Evolutionary conservation across 768 basidiomycete species (phyloP).

Genomic region (Tylopilus felleus): DNA sequence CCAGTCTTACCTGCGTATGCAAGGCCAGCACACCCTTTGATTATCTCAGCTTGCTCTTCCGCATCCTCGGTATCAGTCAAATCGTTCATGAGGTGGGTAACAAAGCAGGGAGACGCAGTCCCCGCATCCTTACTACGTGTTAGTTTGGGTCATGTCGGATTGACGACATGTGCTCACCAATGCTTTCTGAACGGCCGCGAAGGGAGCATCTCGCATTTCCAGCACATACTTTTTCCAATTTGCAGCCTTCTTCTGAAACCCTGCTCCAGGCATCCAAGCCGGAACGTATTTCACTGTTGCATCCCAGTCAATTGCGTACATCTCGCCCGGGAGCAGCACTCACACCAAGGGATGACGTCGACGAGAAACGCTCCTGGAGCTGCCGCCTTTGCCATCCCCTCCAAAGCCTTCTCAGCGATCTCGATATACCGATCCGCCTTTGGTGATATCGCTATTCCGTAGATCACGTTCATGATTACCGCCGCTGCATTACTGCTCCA

Average conservation of each 20-base stretch:
- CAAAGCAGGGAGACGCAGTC: constrained; percentile 32
- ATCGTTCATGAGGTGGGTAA: constrained; percentile 26
- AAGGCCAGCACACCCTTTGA: constrained; percentile 43
- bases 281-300: constrained; percentile 49
- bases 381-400: constrained; percentile 48
- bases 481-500: constrained; percentile 45
- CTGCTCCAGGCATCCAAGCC: constrained; percentile 49
- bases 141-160: neutral
- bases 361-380: constrained; percentile 54
- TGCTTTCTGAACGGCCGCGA: constrained; percentile 35
- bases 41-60: constrained; percentile 30
- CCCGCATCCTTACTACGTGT: constrained; percentile 17
- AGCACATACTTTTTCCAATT: constrained; percentile 46
- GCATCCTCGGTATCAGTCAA: constrained; percentile 8
- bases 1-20: constrained; percentile 41
- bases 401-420: constrained; percentile 50
- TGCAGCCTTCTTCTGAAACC: constrained; percentile 48
- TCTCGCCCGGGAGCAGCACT: constrained; percentile 6
- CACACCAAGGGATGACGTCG: constrained; percentile 43
- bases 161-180: constrained; percentile 32
- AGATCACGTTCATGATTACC: constrained; percentile 51
- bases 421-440: constrained; percentile 46
- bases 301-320: neutral
- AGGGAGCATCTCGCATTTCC: constrained; percentile 48
- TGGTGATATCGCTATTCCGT: constrained; percentile 45